Percentiles rank a stretch among this genome's conserved stretches.
These are phyloP conservation scores for Tremellales sp. DNA, from an alignment of 1,284 basidiomycete species.

Conservation along the genomic window DNA sequence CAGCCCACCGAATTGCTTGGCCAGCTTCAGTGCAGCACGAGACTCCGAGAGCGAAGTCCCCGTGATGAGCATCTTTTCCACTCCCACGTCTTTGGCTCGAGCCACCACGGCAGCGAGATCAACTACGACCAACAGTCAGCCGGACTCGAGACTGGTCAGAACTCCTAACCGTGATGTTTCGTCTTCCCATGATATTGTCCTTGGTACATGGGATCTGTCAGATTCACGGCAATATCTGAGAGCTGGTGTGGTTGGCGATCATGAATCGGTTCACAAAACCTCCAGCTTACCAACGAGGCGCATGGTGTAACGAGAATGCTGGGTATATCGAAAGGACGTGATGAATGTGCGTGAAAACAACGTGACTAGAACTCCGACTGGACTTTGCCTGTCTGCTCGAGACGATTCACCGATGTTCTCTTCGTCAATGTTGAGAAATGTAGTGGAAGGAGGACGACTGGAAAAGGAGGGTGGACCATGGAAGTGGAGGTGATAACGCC, in stretches of 20 bases:
- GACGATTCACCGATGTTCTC: background rate
- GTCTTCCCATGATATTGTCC: slow-evolving; percentile 52
- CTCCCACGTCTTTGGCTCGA: slow-evolving; percentile 62
- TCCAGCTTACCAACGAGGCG: background rate
- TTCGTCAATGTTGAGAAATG: background rate
- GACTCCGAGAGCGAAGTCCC: slow-evolving; percentile 71
- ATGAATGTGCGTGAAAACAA: background rate
- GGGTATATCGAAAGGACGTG: background rate
- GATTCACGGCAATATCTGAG: slow-evolving; percentile 53
- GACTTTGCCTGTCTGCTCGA: background rate
- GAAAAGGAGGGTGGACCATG: background rate
- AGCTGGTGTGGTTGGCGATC: background rate
- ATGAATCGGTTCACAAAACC: background rate
- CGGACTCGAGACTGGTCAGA: no score
- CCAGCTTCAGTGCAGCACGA: slow-evolving; percentile 59
- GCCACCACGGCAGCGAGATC: slow-evolving; percentile 64
- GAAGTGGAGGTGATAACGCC: slow-evolving; percentile 2
- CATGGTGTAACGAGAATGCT: background rate
- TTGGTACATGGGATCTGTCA: slow-evolving; percentile 51
- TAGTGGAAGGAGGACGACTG: no score
- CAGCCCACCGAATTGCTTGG: slow-evolving; percentile 55
- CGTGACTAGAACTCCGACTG: background rate
- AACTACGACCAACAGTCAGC: no score
- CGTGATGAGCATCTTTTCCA: slow-evolving; percentile 75
- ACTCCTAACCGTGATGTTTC: slow-evolving; percentile 57